phyloP scores from a whole-genome alignment of 139 green algal genomes.

The Edaphochlamys debaryana region DNA sequence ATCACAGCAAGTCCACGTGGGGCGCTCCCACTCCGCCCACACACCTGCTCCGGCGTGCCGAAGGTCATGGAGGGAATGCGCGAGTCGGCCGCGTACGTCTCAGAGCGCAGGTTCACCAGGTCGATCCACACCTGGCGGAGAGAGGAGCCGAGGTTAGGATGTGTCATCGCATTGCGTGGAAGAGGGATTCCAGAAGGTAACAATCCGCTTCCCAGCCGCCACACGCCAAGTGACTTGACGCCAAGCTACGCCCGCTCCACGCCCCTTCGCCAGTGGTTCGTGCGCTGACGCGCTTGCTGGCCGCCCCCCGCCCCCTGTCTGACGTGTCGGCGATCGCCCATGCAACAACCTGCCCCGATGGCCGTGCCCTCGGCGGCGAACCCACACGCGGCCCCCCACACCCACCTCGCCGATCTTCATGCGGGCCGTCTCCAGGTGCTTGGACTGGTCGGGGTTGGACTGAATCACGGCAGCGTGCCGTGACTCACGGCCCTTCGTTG shows the following conservation, averaged over 20 bases:
- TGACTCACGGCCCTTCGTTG: conserved; percentile 58
- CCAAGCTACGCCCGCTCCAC: no score
- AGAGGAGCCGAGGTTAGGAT: neutral
- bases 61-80: conserved; percentile 94
- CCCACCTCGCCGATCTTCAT: conserved; percentile 79
- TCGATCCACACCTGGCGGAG: conserved; percentile 91
- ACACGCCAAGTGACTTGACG: no score
- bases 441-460: conserved; percentile 97
- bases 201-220: no score
- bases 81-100: conserved; percentile 89
- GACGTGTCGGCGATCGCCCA: neutral
- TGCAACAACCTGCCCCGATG: no score
- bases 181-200: no score
- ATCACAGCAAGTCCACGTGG: no score
- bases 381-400: no score
- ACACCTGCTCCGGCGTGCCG: conserved; percentile 83
- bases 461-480: conserved; percentile 85
- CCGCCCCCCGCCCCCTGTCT: neutral
- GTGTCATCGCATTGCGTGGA: no score
- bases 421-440: conserved; percentile 97
- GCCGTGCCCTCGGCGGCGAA: no score
- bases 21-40: no score
- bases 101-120: conserved; percentile 95
- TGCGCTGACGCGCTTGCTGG: no score
- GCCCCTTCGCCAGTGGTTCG: no score